Evolutionary conservation across 2,329 filamentous ascomycete genomes (phyloP).

Genomic region (Fusarium gaditjirri): DNA sequence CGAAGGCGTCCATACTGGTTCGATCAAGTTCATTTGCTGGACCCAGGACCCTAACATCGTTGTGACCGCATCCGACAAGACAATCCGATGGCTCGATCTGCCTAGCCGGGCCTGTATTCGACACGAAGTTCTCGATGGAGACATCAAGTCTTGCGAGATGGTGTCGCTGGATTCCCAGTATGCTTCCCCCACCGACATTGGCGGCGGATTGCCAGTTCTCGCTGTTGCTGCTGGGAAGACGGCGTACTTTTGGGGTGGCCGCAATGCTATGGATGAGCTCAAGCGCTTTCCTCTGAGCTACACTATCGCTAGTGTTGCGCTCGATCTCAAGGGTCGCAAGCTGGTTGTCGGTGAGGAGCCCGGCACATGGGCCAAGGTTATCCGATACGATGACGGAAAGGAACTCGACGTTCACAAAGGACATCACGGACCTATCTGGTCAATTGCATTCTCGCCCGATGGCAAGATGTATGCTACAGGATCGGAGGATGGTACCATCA

Average conservation of each 20-base stretch:
- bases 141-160: constrained; percentile 93
- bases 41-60: constrained; percentile 87
- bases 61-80: constrained; percentile 92
- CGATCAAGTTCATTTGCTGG: constrained; percentile 98
- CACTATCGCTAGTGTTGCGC: constrained; percentile 88
- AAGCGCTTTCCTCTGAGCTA: constrained; percentile 85
- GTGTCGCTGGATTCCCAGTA: constrained; percentile 72
- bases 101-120: constrained; percentile 79
- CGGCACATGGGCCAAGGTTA: constrained; percentile 97
- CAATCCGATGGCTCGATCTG: constrained; percentile 93
- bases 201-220: constrained; percentile 76
- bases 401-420: constrained; percentile 95
- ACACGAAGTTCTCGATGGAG: constrained; percentile 81
- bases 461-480: constrained; percentile 96
- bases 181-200: constrained; percentile 70
- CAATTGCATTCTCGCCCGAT: constrained; percentile 91
- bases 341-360: constrained; percentile 91
- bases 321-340: constrained; percentile 83
- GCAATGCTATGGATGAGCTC: constrained; percentile 73
- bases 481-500: constrained; percentile 97
- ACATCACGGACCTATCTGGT: constrained; percentile 98
- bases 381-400: constrained; percentile 84
- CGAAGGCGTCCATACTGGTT: constrained; percentile 81
- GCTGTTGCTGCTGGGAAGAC: constrained; percentile 94
- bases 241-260: constrained; percentile 90